Conservation (phyloP, 345 rosid genomes). For the Populus ilicifolia region DNA sequence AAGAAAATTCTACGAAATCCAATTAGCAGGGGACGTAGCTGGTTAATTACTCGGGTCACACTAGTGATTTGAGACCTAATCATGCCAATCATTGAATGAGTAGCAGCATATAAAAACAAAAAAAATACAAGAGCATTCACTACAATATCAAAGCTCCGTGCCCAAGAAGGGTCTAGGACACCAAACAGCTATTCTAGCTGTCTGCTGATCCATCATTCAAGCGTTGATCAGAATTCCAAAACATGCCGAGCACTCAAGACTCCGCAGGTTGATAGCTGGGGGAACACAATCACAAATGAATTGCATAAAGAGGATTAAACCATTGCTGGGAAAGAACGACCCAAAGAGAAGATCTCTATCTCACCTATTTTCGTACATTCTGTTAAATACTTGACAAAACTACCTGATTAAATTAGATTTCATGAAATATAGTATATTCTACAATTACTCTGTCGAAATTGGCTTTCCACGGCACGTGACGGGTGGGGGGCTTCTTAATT, state of each 20-base stretch:
- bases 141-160: neutral
- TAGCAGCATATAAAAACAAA: too few species aligned
- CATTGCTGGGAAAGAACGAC: neutral
- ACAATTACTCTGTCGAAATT: neutral
- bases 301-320: neutral
- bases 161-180: neutral
- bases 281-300: neutral
- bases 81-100: neutral
- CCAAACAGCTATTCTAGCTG: neutral
- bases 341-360: neutral
- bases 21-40: neutral
- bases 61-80: neutral
- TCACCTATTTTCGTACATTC: neutral
- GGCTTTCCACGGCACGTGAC: conserved; percentile 12
- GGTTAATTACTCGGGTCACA: neutral
- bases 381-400: neutral
- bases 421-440: neutral
- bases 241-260: neutral
- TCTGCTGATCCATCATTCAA: too few species aligned
- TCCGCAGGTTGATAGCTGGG: neutral
- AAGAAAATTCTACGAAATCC: neutral
- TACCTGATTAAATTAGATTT: conserved; percentile 1
- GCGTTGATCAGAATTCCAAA: neutral
- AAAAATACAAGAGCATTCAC: too few species aligned
- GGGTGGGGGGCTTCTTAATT: conserved; percentile 12